Conservation (phyloP, 495 filamentous ascomycete genomes). For the Aspergillus baeticus region DNA sequence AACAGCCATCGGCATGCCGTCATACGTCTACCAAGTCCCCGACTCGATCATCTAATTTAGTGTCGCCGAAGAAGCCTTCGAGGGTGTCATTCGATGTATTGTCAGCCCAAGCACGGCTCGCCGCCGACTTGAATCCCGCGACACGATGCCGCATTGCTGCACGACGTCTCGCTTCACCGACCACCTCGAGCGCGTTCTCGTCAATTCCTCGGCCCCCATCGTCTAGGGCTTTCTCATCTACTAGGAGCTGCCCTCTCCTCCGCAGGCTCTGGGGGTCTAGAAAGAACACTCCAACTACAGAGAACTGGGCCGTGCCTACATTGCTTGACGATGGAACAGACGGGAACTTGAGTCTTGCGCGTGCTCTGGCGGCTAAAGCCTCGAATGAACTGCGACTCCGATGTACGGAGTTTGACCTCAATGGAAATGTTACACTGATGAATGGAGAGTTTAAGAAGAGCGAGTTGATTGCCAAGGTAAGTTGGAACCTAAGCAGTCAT, state of each 20-base stretch:
- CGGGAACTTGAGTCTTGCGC: conserved; percentile 49
- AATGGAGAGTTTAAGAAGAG: conserved; percentile 97
- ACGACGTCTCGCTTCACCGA: conserved; percentile 5
- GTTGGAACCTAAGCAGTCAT: conserved; percentile 19
- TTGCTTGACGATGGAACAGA: conserved; percentile 40
- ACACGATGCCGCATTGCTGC: conserved; percentile 5
- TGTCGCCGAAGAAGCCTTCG: conserved; percentile 19
- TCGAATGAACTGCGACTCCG: conserved; percentile 78
- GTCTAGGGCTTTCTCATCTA: conserved; percentile 38
- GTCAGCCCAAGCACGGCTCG: conserved; percentile 10
- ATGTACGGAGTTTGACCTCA: conserved; percentile 92
- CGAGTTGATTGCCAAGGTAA: conserved; percentile 92
- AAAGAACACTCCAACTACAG: conserved; percentile 28
- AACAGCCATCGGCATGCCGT: conserved; percentile 31
- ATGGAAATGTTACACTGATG: conserved; percentile 90
- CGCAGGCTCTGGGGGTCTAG: conserved; percentile 54
- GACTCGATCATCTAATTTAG: conserved; percentile 6
- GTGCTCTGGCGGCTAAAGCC: conserved; percentile 66
- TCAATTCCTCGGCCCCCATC: background rate
- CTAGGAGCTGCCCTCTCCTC: conserved; percentile 49
- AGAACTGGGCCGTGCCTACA: conserved; percentile 22
- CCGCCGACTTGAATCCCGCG: conserved; percentile 4
- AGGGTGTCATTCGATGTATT: conserved; percentile 22
- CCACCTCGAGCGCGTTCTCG: background rate
- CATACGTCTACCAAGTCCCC: conserved; percentile 9